Evolutionary conservation across 768 basidiomycete species (phyloP).

Genomic region (Mycena belliarum): DNA sequence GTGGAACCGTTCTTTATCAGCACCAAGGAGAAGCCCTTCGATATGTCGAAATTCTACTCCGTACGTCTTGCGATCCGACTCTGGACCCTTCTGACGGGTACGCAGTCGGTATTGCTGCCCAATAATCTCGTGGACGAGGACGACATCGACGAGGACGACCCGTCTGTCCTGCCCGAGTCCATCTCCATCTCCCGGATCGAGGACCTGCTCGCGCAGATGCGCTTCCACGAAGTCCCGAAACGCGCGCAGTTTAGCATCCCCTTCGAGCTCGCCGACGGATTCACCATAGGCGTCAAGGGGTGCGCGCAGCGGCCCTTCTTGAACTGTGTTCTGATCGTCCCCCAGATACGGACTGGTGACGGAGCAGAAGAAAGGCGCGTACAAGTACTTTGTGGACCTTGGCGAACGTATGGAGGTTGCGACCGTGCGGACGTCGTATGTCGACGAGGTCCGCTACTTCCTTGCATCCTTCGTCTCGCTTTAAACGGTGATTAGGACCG

Average conservation of each 20-base stretch:
- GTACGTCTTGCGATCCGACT: slow-evolving; percentile 40
- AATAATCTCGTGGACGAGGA: slow-evolving; percentile 56
- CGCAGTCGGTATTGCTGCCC: slow-evolving; percentile 63
- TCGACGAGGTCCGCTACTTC: slow-evolving; percentile 62
- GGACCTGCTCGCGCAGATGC: slow-evolving; percentile 78
- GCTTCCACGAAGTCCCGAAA: slow-evolving; percentile 80
- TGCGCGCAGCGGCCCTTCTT: slow-evolving; percentile 33
- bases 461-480: background rate
- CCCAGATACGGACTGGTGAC: slow-evolving; percentile 84
- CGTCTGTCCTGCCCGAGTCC: slow-evolving; percentile 59
- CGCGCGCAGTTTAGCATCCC: slow-evolving; percentile 81
- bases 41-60: slow-evolving; percentile 75
- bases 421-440: slow-evolving; percentile 64
- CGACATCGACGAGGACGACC: slow-evolving; percentile 39
- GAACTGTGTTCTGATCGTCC: background rate
- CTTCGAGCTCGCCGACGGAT: slow-evolving; percentile 71
- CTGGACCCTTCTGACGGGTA: background rate
- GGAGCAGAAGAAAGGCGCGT: slow-evolving; percentile 80
- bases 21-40: slow-evolving; percentile 65
- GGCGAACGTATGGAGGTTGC: slow-evolving; percentile 81
- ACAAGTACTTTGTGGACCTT: slow-evolving; percentile 82
- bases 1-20: slow-evolving; percentile 92
- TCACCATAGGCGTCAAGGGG: slow-evolving; percentile 84
- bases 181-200: slow-evolving; percentile 78
- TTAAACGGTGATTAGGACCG: slow-evolving; percentile 33